phyloP scores from a whole-genome alignment of 495 filamentous ascomycete genomes.

The Aspergillus homomorphus region DNA sequence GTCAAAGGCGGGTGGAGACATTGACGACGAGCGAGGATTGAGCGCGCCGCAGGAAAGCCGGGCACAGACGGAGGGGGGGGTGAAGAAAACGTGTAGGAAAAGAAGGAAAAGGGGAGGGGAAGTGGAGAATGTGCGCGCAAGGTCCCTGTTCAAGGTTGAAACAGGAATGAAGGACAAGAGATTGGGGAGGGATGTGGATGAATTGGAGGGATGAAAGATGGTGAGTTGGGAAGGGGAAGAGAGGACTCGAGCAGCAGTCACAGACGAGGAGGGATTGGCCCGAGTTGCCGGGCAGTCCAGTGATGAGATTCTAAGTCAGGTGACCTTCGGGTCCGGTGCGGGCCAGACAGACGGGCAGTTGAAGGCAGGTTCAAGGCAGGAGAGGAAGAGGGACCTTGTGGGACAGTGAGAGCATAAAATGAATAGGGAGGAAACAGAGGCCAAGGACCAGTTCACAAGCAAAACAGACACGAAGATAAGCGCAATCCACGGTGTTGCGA shows the following conservation, averaged over 20 bases:
- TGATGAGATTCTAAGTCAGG: background rate
- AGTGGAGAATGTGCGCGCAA: constrained; percentile 12
- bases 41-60: constrained; percentile 13
- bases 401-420: too few relatives aligned
- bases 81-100: constrained; percentile 9
- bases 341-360: background rate
- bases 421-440: too few relatives aligned
- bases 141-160: background rate
- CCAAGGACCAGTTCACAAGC: background rate
- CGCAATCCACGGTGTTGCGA: background rate
- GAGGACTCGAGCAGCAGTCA: background rate
- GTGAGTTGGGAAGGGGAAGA: constrained; percentile 8
- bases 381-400: too few relatives aligned
- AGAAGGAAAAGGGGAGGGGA: constrained; percentile 10
- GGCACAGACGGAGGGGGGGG: constrained; percentile 12
- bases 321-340: background rate
- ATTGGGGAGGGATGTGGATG: constrained; percentile 2
- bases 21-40: constrained; percentile 23
- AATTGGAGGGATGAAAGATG: background rate
- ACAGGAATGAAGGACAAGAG: background rate
- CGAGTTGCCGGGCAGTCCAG: constrained; percentile 1
- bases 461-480: background rate
- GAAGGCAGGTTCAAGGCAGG: too few relatives aligned
- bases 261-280: background rate
- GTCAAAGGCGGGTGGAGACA: constrained; percentile 34